Conservation (phyloP, 345 rosid species). For the Sonneratia alba region DNA sequence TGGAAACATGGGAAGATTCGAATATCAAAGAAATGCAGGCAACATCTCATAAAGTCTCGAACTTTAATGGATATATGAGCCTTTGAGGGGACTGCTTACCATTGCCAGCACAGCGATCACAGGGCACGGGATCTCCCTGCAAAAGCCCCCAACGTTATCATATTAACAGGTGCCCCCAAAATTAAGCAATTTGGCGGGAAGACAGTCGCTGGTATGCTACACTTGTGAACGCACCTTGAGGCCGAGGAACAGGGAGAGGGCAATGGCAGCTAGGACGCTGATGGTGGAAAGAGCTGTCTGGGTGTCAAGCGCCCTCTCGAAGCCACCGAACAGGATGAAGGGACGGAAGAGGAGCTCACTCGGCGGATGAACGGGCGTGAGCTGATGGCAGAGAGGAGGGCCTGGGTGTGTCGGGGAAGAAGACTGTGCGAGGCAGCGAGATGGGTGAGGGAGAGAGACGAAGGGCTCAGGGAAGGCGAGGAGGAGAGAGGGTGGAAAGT, state of each 20-base stretch:
- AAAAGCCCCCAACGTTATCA: constrained; percentile 10
- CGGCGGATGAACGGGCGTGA: constrained; percentile 9
- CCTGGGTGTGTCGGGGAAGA: constrained; percentile 12
- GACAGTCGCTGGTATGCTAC: not conserved
- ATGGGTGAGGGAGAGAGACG: constrained; percentile 9
- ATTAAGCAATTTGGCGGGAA: too few relatives aligned
- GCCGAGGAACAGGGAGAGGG: constrained; percentile 70
- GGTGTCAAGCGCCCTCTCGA: constrained; percentile 59
- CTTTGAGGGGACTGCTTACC: constrained; percentile 27
- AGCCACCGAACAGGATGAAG: constrained; percentile 35
- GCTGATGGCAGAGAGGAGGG: constrained; percentile 13
- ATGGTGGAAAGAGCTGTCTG: constrained; percentile 60
- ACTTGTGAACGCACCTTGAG: constrained; percentile 41
- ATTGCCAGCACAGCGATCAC: constrained; percentile 85
- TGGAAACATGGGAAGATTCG: not conserved
- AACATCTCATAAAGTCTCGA: not conserved
- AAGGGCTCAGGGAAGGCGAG: constrained; percentile 17
- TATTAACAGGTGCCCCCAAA: not conserved
- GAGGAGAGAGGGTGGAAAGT: constrained; percentile 8
- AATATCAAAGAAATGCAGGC: not conserved
- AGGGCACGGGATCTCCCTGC: constrained; percentile 93
- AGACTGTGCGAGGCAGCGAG: not conserved
- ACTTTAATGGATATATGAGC: not conserved
- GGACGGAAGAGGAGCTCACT: constrained; percentile 38
- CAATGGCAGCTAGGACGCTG: constrained; percentile 79